Evolutionary conservation across 257 asterid species (phyloP).

Genomic region (Capsicum baccatum): DNA sequence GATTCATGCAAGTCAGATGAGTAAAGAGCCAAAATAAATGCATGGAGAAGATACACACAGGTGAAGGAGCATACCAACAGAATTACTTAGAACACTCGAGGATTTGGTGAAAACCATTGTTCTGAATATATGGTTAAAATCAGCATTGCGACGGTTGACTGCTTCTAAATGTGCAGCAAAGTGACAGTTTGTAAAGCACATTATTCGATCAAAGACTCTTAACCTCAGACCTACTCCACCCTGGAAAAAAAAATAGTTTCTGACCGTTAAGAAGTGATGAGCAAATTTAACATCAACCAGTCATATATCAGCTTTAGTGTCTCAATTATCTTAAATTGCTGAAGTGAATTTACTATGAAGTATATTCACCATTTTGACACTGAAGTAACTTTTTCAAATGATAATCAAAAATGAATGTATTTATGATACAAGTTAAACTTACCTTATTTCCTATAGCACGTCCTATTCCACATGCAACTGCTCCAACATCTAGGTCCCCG

Average conservation of each 20-base stretch:
- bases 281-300: neutral
- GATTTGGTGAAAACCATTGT: constrained; percentile 82
- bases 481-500: constrained; percentile 89
- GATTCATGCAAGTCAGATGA: constrained; percentile 74
- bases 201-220: constrained; percentile 86
- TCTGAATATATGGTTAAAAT: constrained; percentile 85
- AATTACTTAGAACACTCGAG: constrained; percentile 58
- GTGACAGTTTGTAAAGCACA: constrained; percentile 90
- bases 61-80: constrained; percentile 84
- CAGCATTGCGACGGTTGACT: constrained; percentile 90
- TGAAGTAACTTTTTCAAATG: neutral
- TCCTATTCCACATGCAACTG: constrained; percentile 95
- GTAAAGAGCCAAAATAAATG: constrained; percentile 69
- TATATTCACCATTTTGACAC: neutral
- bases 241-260: constrained; percentile 36
- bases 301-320: neutral
- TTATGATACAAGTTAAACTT: constrained; percentile 12
- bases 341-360: neutral
- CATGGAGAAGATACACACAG: constrained; percentile 67
- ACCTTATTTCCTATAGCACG: constrained; percentile 99
- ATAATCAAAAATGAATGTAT: neutral
- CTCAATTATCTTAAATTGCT: neutral
- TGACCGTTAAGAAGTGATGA: neutral
- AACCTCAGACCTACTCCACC: constrained; percentile 96
- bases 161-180: constrained; percentile 99